A percentile compares a stretch with the other conserved stretches of the same genome.
phyloP scores from a whole-genome alignment of 192 early-diverging fungal genomes.

The Lunasporangiospora selenospora region DNA sequence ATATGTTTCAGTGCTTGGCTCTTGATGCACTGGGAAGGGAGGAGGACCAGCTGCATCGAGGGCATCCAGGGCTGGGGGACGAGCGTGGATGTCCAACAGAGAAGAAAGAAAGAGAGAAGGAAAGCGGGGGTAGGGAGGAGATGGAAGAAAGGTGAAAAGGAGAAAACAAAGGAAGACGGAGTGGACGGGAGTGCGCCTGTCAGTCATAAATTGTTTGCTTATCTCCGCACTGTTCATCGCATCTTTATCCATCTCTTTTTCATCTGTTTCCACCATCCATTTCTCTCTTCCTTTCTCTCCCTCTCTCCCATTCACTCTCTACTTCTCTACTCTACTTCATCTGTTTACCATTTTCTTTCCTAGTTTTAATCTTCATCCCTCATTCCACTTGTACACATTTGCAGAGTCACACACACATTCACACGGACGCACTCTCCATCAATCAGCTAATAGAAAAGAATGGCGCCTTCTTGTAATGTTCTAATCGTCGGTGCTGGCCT shows the following conservation, averaged over 20 bases:
- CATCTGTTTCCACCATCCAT: too few species aligned
- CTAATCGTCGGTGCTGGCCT: slow-evolving; percentile 25
- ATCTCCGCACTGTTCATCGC: not conserved
- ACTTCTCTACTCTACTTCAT: not conserved
- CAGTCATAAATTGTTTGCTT: not conserved
- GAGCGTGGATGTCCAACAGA: too few species aligned
- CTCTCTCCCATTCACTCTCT: not conserved
- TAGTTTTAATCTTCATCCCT: not conserved
- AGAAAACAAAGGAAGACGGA: too few species aligned
- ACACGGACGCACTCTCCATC: not conserved
- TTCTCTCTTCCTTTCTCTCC: not conserved
- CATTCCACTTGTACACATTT: not conserved
- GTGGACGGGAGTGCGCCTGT: not conserved
- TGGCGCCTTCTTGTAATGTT: slow-evolving; percentile 23
- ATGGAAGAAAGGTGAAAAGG: too few species aligned
- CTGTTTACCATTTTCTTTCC: not conserved
- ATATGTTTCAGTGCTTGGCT: too few species aligned
- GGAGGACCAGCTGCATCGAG: too few species aligned
- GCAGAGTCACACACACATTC: not conserved
- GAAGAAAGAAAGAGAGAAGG: too few species aligned
- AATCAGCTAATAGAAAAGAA: not conserved
- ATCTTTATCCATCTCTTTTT: not conserved
- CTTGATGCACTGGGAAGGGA: too few species aligned
- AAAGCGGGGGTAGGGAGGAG: too few species aligned
- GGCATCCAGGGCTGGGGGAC: too few species aligned